phyloP scores from a whole-genome alignment of 345 rosid species.

The Syzygium aqueum region DNA sequence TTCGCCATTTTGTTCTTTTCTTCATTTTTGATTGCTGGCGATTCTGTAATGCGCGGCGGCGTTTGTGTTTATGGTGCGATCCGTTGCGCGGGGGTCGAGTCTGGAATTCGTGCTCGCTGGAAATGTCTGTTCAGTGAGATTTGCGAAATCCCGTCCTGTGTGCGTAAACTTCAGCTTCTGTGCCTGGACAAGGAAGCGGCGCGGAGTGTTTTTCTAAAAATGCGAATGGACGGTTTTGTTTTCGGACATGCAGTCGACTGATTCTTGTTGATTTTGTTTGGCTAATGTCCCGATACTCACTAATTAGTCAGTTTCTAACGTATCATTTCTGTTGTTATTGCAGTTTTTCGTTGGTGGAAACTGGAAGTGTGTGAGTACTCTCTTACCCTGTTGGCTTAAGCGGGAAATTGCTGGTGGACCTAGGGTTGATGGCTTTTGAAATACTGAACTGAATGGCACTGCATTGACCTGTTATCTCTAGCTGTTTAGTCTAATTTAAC shows the following conservation, averaged over 20 bases:
- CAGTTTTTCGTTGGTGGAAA: constrained; percentile 99
- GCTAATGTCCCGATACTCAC: not conserved
- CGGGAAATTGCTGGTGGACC: not conserved
- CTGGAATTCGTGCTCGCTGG: not conserved
- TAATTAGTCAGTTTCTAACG: not conserved
- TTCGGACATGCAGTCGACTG: not conserved
- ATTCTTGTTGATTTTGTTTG: not conserved
- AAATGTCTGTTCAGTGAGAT: not conserved
- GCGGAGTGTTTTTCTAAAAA: not conserved
- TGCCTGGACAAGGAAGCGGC: too few relatives aligned
- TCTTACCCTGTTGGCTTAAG: not conserved
- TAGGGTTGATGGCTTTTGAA: not conserved
- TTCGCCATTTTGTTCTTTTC: not conserved
- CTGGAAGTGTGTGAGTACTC: constrained; percentile 93
- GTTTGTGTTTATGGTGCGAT: not conserved
- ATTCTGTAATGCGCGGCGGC: not conserved
- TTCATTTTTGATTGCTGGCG: not conserved
- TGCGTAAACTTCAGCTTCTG: not conserved
- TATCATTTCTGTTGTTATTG: constrained; percentile 12
- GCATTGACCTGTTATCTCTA: not conserved
- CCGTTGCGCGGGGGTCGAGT: not conserved
- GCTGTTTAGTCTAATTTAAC: not conserved
- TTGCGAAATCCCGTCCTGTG: not conserved
- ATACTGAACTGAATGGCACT: not conserved
- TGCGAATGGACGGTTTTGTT: not conserved